Base-by-base conservation (phyloP, 1,284 basidiomycete genomes). In the Schizopora paradoxa region DNA sequence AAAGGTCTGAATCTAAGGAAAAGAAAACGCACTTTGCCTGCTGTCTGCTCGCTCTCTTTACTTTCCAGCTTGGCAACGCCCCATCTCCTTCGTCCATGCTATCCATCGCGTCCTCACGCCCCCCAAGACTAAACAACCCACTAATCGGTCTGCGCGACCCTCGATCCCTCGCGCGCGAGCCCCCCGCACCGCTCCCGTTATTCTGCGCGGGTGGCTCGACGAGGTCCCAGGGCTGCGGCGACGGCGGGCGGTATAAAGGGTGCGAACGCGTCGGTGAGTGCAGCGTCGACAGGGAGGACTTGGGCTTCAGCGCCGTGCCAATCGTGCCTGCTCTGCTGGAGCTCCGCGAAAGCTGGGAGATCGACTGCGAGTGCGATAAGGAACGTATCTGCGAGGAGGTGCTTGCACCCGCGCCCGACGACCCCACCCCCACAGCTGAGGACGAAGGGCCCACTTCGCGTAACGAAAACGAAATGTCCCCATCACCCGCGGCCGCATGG, bases 221-320 rank as follows among this genome's bases (percentile, higher is more conserved):
- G 19, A 46, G 44, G 16, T 50, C 48, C 48, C 43, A 46, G 1
- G 48, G 44, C 25, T 50, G 48, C 2, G 38, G 37, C 37, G 33
- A 37, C 19, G 40, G 48, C 6, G 35, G 32, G 18, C 26, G 34
- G n/a, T 35, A 19, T 26, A 48, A n/a, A 37, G 47, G 34, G 13
- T 43, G 47, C 5, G 32, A 37, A 32, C 33, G 46, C 22, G 40
- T 16, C 6, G 21, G 39, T 10, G 33, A 33, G n/a, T n/a, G n/a
- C n/a, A n/a, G n/a, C n/a, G n/a, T n/a, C 13, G 40, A 21, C 2
- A 32, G 10, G 18, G 39, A 16, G 5, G n/a, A 27, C 26, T 35
- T 18, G 21, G 32, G 41, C 32, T 28, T 23, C 22, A 2, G 31
- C 31, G 41, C 21, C 29, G 35, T 22, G n/a, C n/a, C n/a, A n/a